A percentile compares a stretch with the other conserved stretches of the same genome.
Evolutionary conservation across 768 basidiomycete genomes (phyloP).

Genomic region (Antrodiella citrinella): DNA sequence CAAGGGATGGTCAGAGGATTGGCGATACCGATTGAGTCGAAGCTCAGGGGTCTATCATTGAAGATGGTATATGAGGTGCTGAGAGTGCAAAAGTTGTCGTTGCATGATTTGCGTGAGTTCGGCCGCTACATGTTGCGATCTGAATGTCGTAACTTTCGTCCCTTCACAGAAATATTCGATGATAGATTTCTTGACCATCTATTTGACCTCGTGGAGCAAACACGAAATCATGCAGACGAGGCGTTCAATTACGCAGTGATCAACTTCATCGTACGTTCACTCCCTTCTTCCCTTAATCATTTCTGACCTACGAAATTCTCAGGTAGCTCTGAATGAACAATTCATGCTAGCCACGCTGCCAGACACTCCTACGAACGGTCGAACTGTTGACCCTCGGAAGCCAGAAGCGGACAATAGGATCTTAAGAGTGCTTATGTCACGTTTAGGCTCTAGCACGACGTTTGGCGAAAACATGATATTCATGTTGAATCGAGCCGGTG

Average conservation of each 20-base stretch:
- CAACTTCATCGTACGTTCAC: slow-evolving; percentile 70
- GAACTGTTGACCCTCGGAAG: slow-evolving; percentile 19
- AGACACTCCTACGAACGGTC: slow-evolving; percentile 14
- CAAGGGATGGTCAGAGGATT: slow-evolving; percentile 30
- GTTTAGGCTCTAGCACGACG: slow-evolving; percentile 81
- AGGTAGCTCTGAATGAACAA: slow-evolving; percentile 95
- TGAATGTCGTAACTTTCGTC: neutral
- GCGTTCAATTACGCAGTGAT: slow-evolving; percentile 93
- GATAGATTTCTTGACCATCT: slow-evolving; percentile 82
- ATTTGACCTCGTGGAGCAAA: slow-evolving; percentile 91
- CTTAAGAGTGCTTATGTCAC: slow-evolving; percentile 73
- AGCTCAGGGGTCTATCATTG: slow-evolving; percentile 64
- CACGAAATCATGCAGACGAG: slow-evolving; percentile 81
- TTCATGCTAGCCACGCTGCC: slow-evolving; percentile 87
- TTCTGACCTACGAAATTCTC: slow-evolving; percentile 8
- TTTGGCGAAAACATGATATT: slow-evolving; percentile 99
- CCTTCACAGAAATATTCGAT: slow-evolving; percentile 58
- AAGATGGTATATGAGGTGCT: slow-evolving; percentile 88
- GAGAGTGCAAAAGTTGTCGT: slow-evolving; percentile 75
- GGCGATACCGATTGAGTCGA: slow-evolving; percentile 73
- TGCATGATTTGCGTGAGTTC: slow-evolving; percentile 67
- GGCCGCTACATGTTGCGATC: neutral
- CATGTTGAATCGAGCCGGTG: slow-evolving; percentile 94
- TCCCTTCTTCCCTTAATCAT: neutral
- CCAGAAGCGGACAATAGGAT: slow-evolving; percentile 65